Evolutionary conservation across 2,329 filamentous ascomycete species (phyloP), one percentile per base, ranked within the genome.

Genomic region (Microdochium paspali): DNA sequence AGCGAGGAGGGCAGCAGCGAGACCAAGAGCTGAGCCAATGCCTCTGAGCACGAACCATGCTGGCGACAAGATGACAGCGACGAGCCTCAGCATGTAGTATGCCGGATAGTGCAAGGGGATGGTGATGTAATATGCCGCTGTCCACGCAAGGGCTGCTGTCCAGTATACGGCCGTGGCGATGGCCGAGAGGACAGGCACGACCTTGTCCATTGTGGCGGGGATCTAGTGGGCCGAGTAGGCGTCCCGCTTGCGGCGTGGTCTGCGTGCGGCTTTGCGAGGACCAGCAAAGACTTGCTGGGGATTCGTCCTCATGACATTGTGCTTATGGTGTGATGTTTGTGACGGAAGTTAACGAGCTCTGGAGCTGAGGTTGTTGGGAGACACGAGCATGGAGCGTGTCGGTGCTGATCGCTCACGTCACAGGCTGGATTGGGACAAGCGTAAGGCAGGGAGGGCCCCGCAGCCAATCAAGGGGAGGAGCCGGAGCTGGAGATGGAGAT

Each of bases 21-120:
- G 53, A 24, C 54, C 47, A 9, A 45, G 42, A 9, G 44, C 31
- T 21, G 47, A 50, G 9, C 55, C 45, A 28, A 52, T 44, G 9
- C 52, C 30, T 3, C 44, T 52, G 47, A 56, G 43, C 10, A 59
- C 49, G 31, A 49, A 49, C 53, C 54, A 55, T 18, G 61, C 13
- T 12, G 61, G 61, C 28, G 60, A 62, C 28, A 64, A 49, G 32
- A 64, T 42, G 48, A 61, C 60, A 10, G 50, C 44, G 44, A 61
- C 20, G 23, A 57, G 28, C 25, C 49, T 28, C 47, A 53, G 55
- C 24, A 53, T 30, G 46, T 56, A 57, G 43, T 58, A 61, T 15
- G 59, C 31, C 21, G 56, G 56, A 53, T 60, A 63, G 45, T 54
- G 53, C 28, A 62, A 52, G 47, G 59, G 60, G 32, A 57, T 53